A percentile compares a stretch with the other conserved stretches of the same genome.
Conservation (phyloP, 202 grass and related monocot genomes). For the Elaeis oleifera region DNA sequence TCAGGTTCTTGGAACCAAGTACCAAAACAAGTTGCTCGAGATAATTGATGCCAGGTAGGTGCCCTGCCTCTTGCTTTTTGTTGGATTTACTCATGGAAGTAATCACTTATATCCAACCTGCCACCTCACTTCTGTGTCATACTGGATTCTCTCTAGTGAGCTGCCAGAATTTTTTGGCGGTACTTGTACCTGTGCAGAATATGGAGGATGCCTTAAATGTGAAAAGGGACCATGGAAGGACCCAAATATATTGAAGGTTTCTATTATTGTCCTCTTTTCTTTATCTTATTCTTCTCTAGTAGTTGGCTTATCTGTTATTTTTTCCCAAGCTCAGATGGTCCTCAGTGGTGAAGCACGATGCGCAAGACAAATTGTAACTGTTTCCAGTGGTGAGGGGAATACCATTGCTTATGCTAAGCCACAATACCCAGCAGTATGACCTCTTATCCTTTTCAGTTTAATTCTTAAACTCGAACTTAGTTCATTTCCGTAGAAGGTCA, state of each 20-base stretch:
- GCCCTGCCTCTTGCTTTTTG: slow-evolving; percentile 19
- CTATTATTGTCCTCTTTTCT: neutral
- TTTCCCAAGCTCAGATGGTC: slow-evolving; percentile 53
- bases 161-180: slow-evolving; percentile 83
- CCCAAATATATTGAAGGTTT: slow-evolving; percentile 59
- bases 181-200: slow-evolving; percentile 64
- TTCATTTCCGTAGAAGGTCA: neutral
- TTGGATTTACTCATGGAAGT: neutral
- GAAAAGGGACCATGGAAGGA: slow-evolving; percentile 93
- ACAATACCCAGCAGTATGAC: slow-evolving; percentile 40
- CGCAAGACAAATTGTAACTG: slow-evolving; percentile 74
- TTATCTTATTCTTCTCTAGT: slow-evolving; percentile 10
- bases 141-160: slow-evolving; percentile 38
- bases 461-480: slow-evolving; percentile 5
- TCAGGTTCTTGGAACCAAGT: slow-evolving; percentile 10
- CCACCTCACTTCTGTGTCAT: neutral
- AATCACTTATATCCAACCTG: too few relatives aligned
- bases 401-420: slow-evolving; percentile 69
- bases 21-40: slow-evolving; percentile 12
- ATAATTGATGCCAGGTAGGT: slow-evolving; percentile 4
- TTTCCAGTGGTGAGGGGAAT: slow-evolving; percentile 74
- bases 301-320: slow-evolving; percentile 3
- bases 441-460: neutral
- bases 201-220: slow-evolving; percentile 73
- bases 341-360: slow-evolving; percentile 74